Evolutionary conservation across 169 alveolate species (phyloP), one percentile per base, ranked within the genome.

Genomic region (Eimeria tenella): DNA sequence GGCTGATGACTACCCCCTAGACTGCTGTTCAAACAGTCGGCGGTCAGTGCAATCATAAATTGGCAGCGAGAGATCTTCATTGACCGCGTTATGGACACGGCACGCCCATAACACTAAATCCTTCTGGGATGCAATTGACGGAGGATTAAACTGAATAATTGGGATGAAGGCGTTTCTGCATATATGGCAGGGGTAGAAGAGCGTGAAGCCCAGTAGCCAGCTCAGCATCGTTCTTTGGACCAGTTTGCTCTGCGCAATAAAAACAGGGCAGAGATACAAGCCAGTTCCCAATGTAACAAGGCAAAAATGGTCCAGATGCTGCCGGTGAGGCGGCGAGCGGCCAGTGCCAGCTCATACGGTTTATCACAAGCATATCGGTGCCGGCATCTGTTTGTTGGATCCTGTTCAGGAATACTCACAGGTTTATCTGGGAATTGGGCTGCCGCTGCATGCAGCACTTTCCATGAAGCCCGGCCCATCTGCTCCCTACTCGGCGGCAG

Each of bases 391-490:
- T 31, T 31, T 31, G 42, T 31, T 31, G 42, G 42, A 31, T 31
- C 42, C 42, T 31, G 42, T 58, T 58, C 79, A 31, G 23, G 68
- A 5, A 9, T 31, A n/a, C 96, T 87, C 75, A 97, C 97, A 60
- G 98, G 98, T 4, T 90, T 25, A 25, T 93, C 93, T 1, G 98
- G 98, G 74, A 95, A 97, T n/a, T 96, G 88, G 3, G 98, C 97
- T 0, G 98, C 96, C 68, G 96, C 91, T n/a, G 98, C 89, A 60
- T 97, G 98, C 90, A 97, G 87, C 70, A 95, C 89, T 82, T 96
- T 75, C 98, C 98, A 97, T 1, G 97, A 96, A 62, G 98, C 98
- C 23, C 98, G 75, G 19, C 98, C 98, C 70, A 97, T 94, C 75
- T 97, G 97, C 50, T 56, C 95, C 60, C 98, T 94, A 56, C 94